Evolutionary conservation across 139 green algal genomes (phyloP).

Genomic region (Mychonastes homosphaera): DNA sequence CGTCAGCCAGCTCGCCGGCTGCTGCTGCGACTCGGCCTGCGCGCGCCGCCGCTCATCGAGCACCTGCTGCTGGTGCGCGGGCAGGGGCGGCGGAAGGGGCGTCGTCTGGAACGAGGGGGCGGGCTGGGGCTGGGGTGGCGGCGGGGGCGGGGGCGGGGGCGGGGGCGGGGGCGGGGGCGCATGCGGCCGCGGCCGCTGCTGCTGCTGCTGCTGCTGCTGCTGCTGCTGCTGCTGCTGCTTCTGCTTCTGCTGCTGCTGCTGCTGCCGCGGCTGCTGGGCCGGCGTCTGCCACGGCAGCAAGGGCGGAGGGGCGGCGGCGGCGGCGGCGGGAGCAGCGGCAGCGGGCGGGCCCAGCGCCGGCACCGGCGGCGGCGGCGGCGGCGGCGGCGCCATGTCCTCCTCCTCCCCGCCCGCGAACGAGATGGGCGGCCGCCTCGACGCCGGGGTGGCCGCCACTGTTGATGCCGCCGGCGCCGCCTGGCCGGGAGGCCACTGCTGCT

Average conservation of each 20-base stretch:
- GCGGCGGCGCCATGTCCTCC: neutral
- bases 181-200: neutral
- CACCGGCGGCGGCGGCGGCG: neutral
- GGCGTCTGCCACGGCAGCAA: neutral
- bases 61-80: too few relatives aligned
- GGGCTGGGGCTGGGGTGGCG: too few relatives aligned
- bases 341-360: neutral
- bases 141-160: too few relatives aligned
- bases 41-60: too few relatives aligned
- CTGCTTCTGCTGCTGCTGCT: constrained; percentile 6
- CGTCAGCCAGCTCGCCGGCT: too few relatives aligned
- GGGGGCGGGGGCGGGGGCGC: neutral
- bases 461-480: neutral
- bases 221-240: neutral
- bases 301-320: neutral
- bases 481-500: neutral
- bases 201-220: constrained; percentile 5
- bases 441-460: neutral
- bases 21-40: too few relatives aligned
- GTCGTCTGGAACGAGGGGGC: too few relatives aligned
- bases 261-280: neutral
- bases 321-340: neutral
- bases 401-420: neutral
- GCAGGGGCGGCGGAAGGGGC: too few relatives aligned
- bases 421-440: neutral